These are phyloP conservation scores for Rubia yunnanensis DNA, from an alignment of 257 asterid genomes.

Conservation along the genomic window DNA sequence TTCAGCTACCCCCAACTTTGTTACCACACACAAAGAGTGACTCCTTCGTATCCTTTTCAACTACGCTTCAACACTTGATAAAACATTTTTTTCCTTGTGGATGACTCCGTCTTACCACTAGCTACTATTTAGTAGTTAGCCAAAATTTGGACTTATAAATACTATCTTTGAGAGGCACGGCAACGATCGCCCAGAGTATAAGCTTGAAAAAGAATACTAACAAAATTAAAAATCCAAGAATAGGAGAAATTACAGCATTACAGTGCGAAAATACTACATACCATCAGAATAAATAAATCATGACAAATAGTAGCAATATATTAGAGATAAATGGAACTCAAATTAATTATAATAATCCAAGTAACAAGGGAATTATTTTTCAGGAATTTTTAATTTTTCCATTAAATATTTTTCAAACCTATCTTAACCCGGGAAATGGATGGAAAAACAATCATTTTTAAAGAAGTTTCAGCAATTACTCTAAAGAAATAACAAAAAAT, in stretches of 20 bases:
- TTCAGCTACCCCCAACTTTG: too few species aligned
- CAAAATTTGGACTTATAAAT: too few species aligned
- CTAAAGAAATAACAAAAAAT: neutral
- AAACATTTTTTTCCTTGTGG: too few species aligned
- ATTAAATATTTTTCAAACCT: neutral
- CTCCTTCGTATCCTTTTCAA: too few species aligned
- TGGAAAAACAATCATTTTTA: neutral
- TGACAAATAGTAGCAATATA: neutral
- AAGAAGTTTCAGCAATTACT: neutral
- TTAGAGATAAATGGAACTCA: neutral
- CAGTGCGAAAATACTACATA: neutral
- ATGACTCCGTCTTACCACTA: too few species aligned
- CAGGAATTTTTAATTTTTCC: neutral
- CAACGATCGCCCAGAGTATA: too few species aligned
- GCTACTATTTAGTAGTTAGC: too few species aligned
- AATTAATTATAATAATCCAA: neutral
- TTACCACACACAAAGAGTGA: too few species aligned
- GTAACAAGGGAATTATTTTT: neutral
- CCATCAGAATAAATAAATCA: neutral
- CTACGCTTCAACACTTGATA: too few species aligned
- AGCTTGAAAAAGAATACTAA: neutral
- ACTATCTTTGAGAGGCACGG: too few species aligned
- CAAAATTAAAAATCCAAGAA: neutral
- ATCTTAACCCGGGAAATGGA: neutral
- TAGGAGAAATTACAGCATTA: neutral